These are phyloP conservation scores for Sphaerulina musiva DNA, from an alignment of 2,329 filamentous ascomycete genomes.

Conservation along the genomic window DNA sequence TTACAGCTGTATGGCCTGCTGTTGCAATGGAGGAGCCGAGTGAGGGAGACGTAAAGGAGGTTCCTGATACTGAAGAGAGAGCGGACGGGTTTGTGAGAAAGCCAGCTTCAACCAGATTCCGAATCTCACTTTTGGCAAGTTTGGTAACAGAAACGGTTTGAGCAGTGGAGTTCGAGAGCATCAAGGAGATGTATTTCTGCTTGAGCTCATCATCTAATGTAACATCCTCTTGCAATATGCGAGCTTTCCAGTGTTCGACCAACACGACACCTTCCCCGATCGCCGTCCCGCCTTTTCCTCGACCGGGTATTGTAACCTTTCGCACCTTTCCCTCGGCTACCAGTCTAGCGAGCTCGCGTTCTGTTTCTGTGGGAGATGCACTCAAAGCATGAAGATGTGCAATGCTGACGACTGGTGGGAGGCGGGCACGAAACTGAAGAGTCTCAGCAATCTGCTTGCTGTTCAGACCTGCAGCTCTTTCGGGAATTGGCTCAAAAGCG, in stretches of 20 bases:
- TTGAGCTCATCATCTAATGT: conserved; percentile 38
- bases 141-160: conserved; percentile 36
- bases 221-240: conserved; percentile 20
- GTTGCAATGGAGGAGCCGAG: conserved; percentile 49
- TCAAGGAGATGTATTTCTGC: conserved; percentile 47
- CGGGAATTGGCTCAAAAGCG: conserved; percentile 61
- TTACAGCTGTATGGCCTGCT: conserved; percentile 56
- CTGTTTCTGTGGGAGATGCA: conserved; percentile 55
- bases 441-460: conserved; percentile 58
- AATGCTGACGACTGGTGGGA: conserved; percentile 60
- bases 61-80: conserved; percentile 35
- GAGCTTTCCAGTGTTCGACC: conserved; percentile 48
- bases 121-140: conserved; percentile 46
- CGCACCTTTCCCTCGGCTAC: conserved; percentile 52
- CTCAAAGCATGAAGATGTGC: conserved; percentile 62
- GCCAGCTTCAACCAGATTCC: conserved; percentile 57
- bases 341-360: conserved; percentile 61
- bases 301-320: conserved; percentile 56
- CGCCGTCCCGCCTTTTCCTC: conserved; percentile 51
- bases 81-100: conserved; percentile 54
- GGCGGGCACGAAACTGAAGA: conserved; percentile 52
- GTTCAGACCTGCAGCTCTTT: conserved; percentile 53
- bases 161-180: conserved; percentile 48
- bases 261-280: conserved; percentile 61
- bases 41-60: conserved; percentile 39